phyloP scores from a whole-genome alignment of 225 moss, liverwort and hornwort genomes.

The Antitrichia curtipendula region DNA sequence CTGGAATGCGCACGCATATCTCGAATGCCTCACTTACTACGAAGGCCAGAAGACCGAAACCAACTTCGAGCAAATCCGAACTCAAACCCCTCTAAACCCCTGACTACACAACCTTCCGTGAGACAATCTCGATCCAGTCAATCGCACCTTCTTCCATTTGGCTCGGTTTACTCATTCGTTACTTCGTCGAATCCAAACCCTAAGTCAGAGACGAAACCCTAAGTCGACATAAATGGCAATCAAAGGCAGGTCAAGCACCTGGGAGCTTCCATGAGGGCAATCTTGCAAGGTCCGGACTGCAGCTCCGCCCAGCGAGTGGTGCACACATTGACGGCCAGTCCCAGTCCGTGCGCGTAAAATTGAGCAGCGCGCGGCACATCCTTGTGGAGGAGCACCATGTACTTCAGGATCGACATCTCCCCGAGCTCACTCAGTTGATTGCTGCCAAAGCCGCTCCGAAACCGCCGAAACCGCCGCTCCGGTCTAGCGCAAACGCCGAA shows the following conservation, averaged over 20 bases:
- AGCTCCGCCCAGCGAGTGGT: slow-evolving; percentile 79
- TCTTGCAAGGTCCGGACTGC: slow-evolving; percentile 82
- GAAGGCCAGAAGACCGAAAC: no score
- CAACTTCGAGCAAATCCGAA: no score
- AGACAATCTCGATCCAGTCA: no score
- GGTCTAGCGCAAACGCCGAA: neutral
- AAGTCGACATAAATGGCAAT: neutral
- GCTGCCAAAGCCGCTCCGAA: neutral
- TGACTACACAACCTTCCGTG: no score
- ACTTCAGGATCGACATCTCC: neutral
- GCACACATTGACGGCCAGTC: slow-evolving; percentile 74
- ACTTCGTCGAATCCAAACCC: neutral
- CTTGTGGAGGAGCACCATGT: slow-evolving; percentile 29
- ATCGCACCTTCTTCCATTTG: no score
- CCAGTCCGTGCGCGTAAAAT: slow-evolving; percentile 70
- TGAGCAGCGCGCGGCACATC: slow-evolving; percentile 79
- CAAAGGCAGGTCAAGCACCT: slow-evolving; percentile 5
- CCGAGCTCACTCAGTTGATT: neutral
- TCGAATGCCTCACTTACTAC: no score
- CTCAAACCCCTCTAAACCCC: no score
- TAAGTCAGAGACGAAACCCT: neutral
- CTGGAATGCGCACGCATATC: no score
- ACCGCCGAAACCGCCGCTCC: neutral
- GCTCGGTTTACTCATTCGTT: neutral
- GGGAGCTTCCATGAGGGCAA: slow-evolving; percentile 84